Evolutionary conservation across 2,329 filamentous ascomycete genomes (phyloP).

Genomic region (Dendryphion nanum): DNA sequence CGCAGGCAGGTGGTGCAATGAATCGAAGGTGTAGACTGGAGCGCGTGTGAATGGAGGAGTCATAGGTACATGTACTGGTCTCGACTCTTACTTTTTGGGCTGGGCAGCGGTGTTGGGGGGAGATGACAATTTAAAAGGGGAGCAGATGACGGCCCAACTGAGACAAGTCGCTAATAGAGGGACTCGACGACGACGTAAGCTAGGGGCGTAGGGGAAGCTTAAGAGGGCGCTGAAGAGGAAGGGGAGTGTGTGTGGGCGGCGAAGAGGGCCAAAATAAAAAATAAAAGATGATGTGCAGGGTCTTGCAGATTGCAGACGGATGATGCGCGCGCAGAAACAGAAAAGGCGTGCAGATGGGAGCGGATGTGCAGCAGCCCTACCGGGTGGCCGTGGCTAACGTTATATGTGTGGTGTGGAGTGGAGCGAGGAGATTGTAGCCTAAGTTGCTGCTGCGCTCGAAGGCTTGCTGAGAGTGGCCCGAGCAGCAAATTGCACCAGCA

Average conservation of each 20-base stretch:
- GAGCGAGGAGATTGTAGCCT: slow-evolving; percentile 29
- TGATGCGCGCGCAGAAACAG: no score
- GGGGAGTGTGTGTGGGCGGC: no score
- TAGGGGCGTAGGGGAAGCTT: slow-evolving; percentile 16
- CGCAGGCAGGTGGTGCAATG: not conserved
- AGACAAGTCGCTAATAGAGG: slow-evolving; percentile 21
- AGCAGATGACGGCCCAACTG: slow-evolving; percentile 22
- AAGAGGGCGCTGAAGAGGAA: no score
- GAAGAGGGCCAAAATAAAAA: no score
- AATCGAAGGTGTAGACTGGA: not conserved
- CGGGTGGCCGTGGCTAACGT: slow-evolving; percentile 19
- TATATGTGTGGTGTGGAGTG: slow-evolving; percentile 27
- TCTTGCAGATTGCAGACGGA: no score
- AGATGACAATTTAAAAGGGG: slow-evolving; percentile 13
- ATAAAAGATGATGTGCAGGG: slow-evolving; percentile 22
- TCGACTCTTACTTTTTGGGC: no score
- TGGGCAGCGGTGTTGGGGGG: slow-evolving; percentile 1
- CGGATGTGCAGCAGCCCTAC: slow-evolving; percentile 19
- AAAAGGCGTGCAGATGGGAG: no score
- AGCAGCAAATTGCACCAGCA: slow-evolving; percentile 6
- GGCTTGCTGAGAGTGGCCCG: slow-evolving; percentile 20
- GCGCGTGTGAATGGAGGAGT: not conserved
- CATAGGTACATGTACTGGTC: no score
- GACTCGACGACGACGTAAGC: slow-evolving; percentile 18
- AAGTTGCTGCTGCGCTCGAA: no score